A percentile compares a stretch with the other conserved stretches of the same genome.
Conservation (phyloP, 352 stramenopile species). For the Thraustochytrium sp. region DNA sequence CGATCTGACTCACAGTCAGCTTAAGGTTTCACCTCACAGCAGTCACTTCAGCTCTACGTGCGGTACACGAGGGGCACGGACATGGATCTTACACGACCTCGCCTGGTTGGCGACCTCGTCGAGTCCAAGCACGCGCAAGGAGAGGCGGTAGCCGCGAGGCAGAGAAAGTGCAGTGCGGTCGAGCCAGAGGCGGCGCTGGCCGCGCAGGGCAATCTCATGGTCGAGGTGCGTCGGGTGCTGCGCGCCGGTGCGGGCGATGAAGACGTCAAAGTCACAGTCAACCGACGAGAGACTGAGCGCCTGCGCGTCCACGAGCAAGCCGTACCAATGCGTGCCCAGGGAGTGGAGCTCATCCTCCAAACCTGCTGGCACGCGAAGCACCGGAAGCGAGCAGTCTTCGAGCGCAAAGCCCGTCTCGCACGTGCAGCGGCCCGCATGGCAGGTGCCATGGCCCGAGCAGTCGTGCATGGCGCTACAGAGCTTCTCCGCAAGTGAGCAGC, state of each 20-base stretch:
- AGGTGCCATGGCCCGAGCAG: conserved; percentile 28
- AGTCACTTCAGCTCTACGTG: too few relatives aligned
- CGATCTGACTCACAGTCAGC: too few relatives aligned
- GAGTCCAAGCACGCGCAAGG: background rate
- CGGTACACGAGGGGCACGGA: too few relatives aligned
- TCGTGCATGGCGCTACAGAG: background rate
- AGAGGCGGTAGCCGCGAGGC: background rate
- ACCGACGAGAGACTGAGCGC: background rate
- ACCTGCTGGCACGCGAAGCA: background rate
- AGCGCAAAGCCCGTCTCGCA: background rate
- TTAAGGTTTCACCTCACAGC: too few relatives aligned
- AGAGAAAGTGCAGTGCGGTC: background rate
- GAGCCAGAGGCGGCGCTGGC: background rate
- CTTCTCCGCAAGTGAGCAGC: background rate
- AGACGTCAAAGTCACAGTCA: background rate
- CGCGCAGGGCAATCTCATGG: background rate
- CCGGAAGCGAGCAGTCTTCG: background rate
- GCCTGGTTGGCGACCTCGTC: background rate
- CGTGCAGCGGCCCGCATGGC: background rate
- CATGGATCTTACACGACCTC: too few relatives aligned
- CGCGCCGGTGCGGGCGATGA: background rate
- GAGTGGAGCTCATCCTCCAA: too few relatives aligned
- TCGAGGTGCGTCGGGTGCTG: background rate
- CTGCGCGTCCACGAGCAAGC: background rate
- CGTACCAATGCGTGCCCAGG: too few relatives aligned